Evolutionary conservation across 306 rosid genomes (phyloP), one percentile per base, ranked within the genome.

Genomic region (Ochetophila trinervis): DNA sequence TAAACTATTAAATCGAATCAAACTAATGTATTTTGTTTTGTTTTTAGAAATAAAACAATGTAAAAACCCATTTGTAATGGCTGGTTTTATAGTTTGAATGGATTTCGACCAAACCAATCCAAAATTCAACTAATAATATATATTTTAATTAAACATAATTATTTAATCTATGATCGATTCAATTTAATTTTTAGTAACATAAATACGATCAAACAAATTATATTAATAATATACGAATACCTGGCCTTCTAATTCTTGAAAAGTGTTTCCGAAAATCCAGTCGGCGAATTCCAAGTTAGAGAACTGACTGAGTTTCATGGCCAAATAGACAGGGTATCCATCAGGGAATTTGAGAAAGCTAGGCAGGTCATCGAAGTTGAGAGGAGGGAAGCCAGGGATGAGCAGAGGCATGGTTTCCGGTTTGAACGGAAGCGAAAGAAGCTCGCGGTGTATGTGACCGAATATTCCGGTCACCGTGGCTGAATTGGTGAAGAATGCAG

Each of bases 311-410:
- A 87, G 17, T 22, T 84, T 78, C 94, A 87, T 82, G 2, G 76
- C 79, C 88, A 84, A 32, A 68, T 87, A 87, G 57, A 79, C 86
- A 0, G 90, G 90, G 70, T 82, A 62, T 60, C 90, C 82, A 0
- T 82, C 60, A 0, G 94, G 94, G 36, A 71, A 64, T 78, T 72
- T 76, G 0, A 87, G 55, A 61, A 84, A 82, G 24, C 83, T 80
- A 0, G 94, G 90, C 5, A 84, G 72, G 51, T 83, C 88, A 4
- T 21, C 59, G 3, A 45, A 63, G 51, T 82, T 55, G 59, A 87
- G 59, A 0, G 85, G 82, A 40, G 88, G 94, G 16, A 84, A 23
- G 0, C 86, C 90, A 12, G 86, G 85, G 60, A 87, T 55, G 7
- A 40, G 5, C 57, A 82, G 42, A 2, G 90, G 90, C 21, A 68